Percentiles rank a stretch among this genome's conserved stretches.
Evolutionary conservation across 2,329 filamentous ascomycete species (phyloP).

Genomic region (Venturia carpophila): DNA sequence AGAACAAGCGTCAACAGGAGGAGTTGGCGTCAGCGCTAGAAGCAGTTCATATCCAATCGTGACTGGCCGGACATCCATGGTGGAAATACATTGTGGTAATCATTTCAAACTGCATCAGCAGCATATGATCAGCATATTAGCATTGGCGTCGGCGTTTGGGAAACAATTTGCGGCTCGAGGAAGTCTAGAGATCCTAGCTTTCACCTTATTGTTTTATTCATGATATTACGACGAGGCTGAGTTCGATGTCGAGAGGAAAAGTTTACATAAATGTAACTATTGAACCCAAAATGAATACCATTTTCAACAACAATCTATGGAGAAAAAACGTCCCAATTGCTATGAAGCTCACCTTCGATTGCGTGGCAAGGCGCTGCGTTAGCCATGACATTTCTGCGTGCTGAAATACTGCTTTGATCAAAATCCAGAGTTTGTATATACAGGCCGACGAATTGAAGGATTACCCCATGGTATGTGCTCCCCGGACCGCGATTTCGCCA

Average conservation of each 20-base stretch:
- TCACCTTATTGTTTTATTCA: neutral
- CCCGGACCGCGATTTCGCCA: neutral
- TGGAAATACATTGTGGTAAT: conserved; percentile 20
- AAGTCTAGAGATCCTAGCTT: conserved; percentile 10
- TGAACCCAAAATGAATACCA: neutral
- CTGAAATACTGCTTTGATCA: too few relatives aligned
- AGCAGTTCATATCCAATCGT: conserved; percentile 22
- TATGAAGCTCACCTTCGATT: too few relatives aligned
- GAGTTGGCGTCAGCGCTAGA: conserved; percentile 33
- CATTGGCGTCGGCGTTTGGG: conserved; percentile 30
- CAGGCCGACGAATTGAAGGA: neutral
- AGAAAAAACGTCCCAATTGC: too few relatives aligned
- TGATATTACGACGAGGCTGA: neutral
- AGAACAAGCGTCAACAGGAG: conserved; percentile 57
- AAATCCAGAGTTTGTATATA: too few relatives aligned
- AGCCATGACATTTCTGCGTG: too few relatives aligned
- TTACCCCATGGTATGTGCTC: neutral
- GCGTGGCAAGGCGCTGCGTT: too few relatives aligned
- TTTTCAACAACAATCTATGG: neutral
- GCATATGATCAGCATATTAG: conserved; percentile 31
- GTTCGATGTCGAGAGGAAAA: neutral
- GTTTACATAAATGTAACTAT: neutral
- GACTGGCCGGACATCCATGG: neutral
- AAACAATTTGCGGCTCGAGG: conserved; percentile 21
- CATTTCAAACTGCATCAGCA: conserved; percentile 24